Conservation (phyloP, 495 filamentous ascomycete species). For the Lichenothelia convexa region DNA sequence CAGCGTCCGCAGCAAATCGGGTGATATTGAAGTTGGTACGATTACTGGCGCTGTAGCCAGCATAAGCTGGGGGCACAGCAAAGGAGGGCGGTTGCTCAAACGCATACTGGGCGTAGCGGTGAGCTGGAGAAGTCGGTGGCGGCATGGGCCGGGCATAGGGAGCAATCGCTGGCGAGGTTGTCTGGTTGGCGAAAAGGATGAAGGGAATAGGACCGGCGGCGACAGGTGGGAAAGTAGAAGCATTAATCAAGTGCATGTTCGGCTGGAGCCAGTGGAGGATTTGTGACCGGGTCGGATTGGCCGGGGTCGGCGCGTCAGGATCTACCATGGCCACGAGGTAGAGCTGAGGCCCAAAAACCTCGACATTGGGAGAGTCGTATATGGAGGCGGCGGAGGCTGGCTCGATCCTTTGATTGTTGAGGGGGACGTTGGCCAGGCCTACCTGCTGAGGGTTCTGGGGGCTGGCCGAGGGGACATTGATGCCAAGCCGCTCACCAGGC, state of each 20-base stretch:
- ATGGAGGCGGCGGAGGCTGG: too few relatives aligned
- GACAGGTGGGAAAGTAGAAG: background rate
- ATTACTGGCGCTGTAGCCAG: constrained; percentile 3
- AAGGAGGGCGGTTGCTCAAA: constrained; percentile 3
- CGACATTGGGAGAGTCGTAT: too few relatives aligned
- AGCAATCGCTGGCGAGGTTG: background rate
- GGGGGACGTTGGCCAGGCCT: too few relatives aligned
- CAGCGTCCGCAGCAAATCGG: constrained; percentile 1
- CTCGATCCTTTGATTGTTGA: too few relatives aligned
- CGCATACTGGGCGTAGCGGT: constrained; percentile 6
- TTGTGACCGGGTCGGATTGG: constrained; percentile 1
- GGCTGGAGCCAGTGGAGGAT: constrained; percentile 7
- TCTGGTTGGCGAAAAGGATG: constrained; percentile 1
- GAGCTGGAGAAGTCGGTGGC: constrained; percentile 3
- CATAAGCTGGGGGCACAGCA: constrained; percentile 1
- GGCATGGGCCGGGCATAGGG: constrained; percentile 3
- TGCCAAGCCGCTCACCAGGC: too few relatives aligned
- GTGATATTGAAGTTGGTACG: constrained; percentile 3
- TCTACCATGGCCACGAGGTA: constrained; percentile 7
- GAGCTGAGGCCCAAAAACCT: too few relatives aligned
- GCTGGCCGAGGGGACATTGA: too few relatives aligned
- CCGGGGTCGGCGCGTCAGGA: constrained; percentile 6
- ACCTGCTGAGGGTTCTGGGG: too few relatives aligned
- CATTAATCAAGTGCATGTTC: background rate
- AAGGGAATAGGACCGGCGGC: background rate